phyloP scores from a whole-genome alignment of 305 asterid species.

The Fraxinus ornus region DNA sequence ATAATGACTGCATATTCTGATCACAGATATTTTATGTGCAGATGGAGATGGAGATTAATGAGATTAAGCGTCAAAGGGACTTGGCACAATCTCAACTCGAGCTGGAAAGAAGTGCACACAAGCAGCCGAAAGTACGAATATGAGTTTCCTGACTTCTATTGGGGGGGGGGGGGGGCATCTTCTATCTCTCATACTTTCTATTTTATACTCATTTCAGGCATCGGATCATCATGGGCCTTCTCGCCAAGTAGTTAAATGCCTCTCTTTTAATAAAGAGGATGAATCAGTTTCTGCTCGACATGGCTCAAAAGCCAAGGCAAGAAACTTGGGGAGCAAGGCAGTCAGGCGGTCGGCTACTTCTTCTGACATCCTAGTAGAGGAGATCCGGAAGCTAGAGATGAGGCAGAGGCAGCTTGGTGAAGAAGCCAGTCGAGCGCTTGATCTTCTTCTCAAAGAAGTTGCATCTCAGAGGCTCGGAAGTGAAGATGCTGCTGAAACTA shows the following conservation, averaged over 20 bases:
- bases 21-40: conserved; percentile 34
- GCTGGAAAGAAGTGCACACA: conserved; percentile 63
- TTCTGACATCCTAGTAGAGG: conserved; percentile 57
- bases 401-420: conserved; percentile 90
- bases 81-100: conserved; percentile 73
- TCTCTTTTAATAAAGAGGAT: conserved; percentile 49
- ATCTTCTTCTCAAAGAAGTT: conserved; percentile 89
- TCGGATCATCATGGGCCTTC: conserved; percentile 68
- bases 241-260: conserved; percentile 64
- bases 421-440: conserved; percentile 89
- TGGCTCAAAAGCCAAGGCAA: conserved; percentile 34
- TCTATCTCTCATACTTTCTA: conserved; percentile 18
- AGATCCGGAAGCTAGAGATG: conserved; percentile 83
- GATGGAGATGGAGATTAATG: conserved; percentile 90
- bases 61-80: conserved; percentile 82
- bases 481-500: conserved; percentile 61
- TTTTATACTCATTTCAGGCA: conserved; percentile 45
- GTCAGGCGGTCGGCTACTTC: conserved; percentile 47
- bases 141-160: neutral
- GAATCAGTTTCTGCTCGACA: conserved; percentile 36
- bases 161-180: too few relatives aligned
- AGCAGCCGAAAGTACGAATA: conserved; percentile 57
- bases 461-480: conserved; percentile 68
- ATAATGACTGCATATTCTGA: conserved; percentile 9
- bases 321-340: conserved; percentile 48